These are phyloP conservation scores for Cladorrhinum samala DNA, from an alignment of 495 filamentous ascomycete species.

Conservation along the genomic window DNA sequence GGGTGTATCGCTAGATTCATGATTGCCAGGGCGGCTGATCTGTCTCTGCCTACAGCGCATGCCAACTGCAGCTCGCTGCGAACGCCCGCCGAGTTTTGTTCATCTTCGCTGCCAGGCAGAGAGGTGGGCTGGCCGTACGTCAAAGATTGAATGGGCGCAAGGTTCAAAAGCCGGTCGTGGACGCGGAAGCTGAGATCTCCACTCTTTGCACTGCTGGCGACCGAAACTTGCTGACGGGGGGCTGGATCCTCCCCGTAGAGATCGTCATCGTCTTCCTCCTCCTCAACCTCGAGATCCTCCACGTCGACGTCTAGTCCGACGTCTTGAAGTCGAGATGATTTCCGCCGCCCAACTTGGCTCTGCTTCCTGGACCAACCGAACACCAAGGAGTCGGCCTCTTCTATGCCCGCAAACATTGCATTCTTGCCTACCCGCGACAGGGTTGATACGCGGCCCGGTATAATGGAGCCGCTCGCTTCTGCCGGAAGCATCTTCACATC, in stretches of 20 bases:
- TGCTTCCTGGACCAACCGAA: slow-evolving; percentile 66
- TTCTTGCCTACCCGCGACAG: slow-evolving; percentile 60
- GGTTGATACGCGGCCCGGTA: slow-evolving; percentile 62
- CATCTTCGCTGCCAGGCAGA: slow-evolving; percentile 39
- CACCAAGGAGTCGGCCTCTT: slow-evolving; percentile 74
- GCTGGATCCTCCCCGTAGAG: slow-evolving; percentile 63
- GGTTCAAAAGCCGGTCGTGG: slow-evolving; percentile 67
- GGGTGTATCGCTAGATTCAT: slow-evolving; percentile 72
- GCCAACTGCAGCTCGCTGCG: slow-evolving; percentile 63
- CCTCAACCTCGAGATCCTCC: slow-evolving; percentile 45
- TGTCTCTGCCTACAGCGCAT: slow-evolving; percentile 61
- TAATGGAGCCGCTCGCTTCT: slow-evolving; percentile 53
- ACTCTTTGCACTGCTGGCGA: slow-evolving; percentile 31
- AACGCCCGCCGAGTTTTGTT: slow-evolving; percentile 36
- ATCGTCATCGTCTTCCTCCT: slow-evolving; percentile 51
- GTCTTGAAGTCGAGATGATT: slow-evolving; percentile 30
- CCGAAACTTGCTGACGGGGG: slow-evolving; percentile 20
- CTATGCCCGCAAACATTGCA: slow-evolving; percentile 79
- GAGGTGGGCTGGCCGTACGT: slow-evolving; percentile 51
- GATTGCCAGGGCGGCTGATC: slow-evolving; percentile 62
- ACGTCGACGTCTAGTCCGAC: slow-evolving; percentile 51
- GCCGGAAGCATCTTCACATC: slow-evolving; percentile 55
- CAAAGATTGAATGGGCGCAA: slow-evolving; percentile 70
- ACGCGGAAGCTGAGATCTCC: slow-evolving; percentile 67
- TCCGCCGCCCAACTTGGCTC: slow-evolving; percentile 48